Conservation (phyloP, 1,139 yeast genomes). For the Hansenula lynferdii region DNA sequence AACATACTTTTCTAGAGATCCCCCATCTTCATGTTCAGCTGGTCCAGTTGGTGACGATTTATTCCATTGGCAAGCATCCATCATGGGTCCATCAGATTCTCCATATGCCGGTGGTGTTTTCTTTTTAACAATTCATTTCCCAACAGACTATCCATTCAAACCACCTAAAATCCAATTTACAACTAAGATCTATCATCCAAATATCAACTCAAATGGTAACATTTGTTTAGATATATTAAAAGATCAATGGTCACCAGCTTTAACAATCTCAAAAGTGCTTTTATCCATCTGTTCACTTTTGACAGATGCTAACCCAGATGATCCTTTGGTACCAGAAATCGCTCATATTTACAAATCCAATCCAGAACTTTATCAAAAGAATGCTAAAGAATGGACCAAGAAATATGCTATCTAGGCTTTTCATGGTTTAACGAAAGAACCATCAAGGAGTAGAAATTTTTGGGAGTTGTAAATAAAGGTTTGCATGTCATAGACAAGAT, state of each 20-base stretch:
- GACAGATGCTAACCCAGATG: constrained; percentile 98
- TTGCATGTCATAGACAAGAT: constrained; percentile 1
- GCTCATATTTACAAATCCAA: constrained; percentile 97
- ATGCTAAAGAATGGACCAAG: constrained; percentile 98
- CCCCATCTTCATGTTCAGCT: constrained; percentile 98
- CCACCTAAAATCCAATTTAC: constrained; percentile 91
- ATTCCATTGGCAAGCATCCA: constrained; percentile 96
- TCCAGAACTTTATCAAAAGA: constrained; percentile 90
- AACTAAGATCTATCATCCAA: constrained; percentile 88
- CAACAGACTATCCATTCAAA: constrained; percentile 92
- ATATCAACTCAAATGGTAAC: constrained; percentile 84
- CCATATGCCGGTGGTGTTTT: constrained; percentile 94
- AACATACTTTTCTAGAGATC: constrained; percentile 60
- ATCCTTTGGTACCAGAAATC: constrained; percentile 97
- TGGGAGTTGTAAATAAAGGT: constrained; percentile 4
- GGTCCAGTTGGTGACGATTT: constrained; percentile 98
- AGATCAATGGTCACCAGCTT: constrained; percentile 91
- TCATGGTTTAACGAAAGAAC: not conserved
- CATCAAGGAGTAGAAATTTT: not conserved
- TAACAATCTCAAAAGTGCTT: constrained; percentile 84
- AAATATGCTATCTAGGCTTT: constrained; percentile 80
- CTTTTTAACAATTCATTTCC: constrained; percentile 87
- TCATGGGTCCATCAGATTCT: constrained; percentile 93
- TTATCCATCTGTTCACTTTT: constrained; percentile 85
- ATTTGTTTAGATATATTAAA: constrained; percentile 81